Evolutionary conservation across 2,329 filamentous ascomycete genomes (phyloP), one percentile per base, ranked within the genome.

Genomic region (Cordyceps tenuipes): DNA sequence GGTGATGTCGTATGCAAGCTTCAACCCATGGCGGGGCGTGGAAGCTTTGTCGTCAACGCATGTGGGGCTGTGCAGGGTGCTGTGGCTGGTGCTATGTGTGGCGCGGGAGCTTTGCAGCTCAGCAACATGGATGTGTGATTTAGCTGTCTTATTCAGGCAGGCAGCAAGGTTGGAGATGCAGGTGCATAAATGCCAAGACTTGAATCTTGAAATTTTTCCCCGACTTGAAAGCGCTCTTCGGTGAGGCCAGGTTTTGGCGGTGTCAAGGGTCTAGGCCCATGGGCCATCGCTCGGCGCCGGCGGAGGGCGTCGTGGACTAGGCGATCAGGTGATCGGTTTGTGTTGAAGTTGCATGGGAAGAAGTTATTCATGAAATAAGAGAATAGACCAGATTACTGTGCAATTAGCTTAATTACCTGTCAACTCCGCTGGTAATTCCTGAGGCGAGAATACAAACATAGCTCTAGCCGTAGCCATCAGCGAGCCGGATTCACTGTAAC

Each of bases 321-420:
- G 57, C 57, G 57, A 53, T 59, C 57, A 59, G 49, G 57, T 59
- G 57, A 59, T 59, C 57, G 57, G 57, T 53, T 17, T 15, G 23
- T 34, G 43, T 21, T 3, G 19, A 9, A 36, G 9, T 12, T 36
- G 34, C 34, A 36, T 10, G 34, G 34, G 34, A 36, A 13, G 5
- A 36, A 13, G 8, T 36, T 36, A 10, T 36, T 2, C 3, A 13
- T 13, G 34, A 13, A 13, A 36, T 3, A 13, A 2, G 12, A 36
- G 34, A 36, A 36, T 12, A 2, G 13, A 36, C 13, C 2, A 10
- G 29, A 29, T 29, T 6, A 29, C 7, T 29, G 29, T 29, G 29
- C 7, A 3, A 29, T 6, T 29, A 13, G 9, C 12, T 13, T 36
- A 4, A 23, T n/a, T 36, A 12, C 12, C 34, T 36, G 12, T 13